Evolutionary conservation across 495 filamentous ascomycete genomes (phyloP), one percentile per base, ranked within the genome.

Genomic region (Penicillium steckii): DNA sequence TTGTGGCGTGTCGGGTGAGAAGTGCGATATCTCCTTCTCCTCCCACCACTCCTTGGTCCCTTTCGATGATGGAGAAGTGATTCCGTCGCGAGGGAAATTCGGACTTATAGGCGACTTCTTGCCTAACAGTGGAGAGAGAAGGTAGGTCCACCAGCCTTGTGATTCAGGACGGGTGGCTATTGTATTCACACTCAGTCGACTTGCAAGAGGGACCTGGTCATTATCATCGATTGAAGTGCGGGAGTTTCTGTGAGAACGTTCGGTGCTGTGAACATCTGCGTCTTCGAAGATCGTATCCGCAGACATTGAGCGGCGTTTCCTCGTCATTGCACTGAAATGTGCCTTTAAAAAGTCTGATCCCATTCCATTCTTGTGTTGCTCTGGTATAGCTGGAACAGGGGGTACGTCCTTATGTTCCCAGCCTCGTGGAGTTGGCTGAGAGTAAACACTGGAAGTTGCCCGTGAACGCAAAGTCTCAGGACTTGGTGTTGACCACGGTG

Each of bases 131-230:
- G 91, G 91, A 1, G 90, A 91, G 2, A 85, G 85, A 35, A 95
- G 80, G 52, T 87, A 80, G 53, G 89, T 91, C 91, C 91, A 96
- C 91, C 91, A 96, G 9, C 90, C 90, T 29, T 82, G 79, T 3
- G 89, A 90, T 29, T 80, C 72, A 9, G 79, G 77, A 38, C 82
- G 78, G 32, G 79, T 80, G 5, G 69, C 61, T 32, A 80, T 66
- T 9, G 74, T 78, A 37, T 68, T 75, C 41, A 70, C 66, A 53
- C 63, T 77, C 25, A 66, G 55, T 43, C 58, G 65, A 51, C 52
- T 65, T 8, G 38, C 19, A 18, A 56, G 70, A 29, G 46, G 55
- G 29, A 53, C 60, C 47, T 55, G 60, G 32, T 41, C 44, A 49
- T 56, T 38, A 12, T 47, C 48, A 43, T 40, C 37, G n/a, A 44